phyloP scores from a whole-genome alignment of 345 rosid genomes.

The Acer saccharum region DNA sequence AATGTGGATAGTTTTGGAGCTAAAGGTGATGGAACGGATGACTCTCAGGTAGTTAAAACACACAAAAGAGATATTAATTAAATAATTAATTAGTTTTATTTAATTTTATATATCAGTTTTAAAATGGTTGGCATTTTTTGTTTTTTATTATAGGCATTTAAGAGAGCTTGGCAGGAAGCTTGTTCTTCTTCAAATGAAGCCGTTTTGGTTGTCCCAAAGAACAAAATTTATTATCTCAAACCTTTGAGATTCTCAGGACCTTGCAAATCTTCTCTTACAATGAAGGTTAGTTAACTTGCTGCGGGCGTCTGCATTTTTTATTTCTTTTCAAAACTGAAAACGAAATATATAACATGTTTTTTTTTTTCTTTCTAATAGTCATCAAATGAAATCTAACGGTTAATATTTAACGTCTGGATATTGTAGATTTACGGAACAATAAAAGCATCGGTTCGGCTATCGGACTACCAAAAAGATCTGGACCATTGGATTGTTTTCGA shows the following conservation, averaged over 20 bases:
- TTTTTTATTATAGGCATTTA: slow-evolving; percentile 47
- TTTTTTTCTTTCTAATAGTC: no score
- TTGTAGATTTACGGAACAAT: slow-evolving; percentile 69
- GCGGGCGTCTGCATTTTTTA: background rate
- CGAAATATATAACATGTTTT: no score
- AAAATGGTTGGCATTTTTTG: background rate
- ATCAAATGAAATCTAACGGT: background rate
- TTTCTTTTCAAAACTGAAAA: no score
- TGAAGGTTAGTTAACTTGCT: slow-evolving; percentile 48
- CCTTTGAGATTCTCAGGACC: slow-evolving; percentile 81
- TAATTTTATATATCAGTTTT: no score
- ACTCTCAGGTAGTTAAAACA: slow-evolving; percentile 43
- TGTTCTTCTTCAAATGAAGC: slow-evolving; percentile 48
- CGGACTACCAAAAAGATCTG: slow-evolving; percentile 51
- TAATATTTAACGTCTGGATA: background rate
- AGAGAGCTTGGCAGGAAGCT: slow-evolving; percentile 60
- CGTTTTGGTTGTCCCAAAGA: slow-evolving; percentile 51
- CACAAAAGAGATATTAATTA: no score
- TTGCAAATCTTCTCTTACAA: slow-evolving; percentile 52
- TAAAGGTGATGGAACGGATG: slow-evolving; percentile 55
- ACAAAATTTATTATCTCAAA: slow-evolving; percentile 55
- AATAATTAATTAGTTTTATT: no score
- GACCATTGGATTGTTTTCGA: slow-evolving; percentile 64
- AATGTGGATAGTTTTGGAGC: slow-evolving; percentile 61
- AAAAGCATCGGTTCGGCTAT: slow-evolving; percentile 51